Percentiles rank a stretch among this genome's conserved stretches.
Conservation (phyloP, 2,329 filamentous ascomycete genomes). For the Graphiopsis chlorocephala region DNA sequence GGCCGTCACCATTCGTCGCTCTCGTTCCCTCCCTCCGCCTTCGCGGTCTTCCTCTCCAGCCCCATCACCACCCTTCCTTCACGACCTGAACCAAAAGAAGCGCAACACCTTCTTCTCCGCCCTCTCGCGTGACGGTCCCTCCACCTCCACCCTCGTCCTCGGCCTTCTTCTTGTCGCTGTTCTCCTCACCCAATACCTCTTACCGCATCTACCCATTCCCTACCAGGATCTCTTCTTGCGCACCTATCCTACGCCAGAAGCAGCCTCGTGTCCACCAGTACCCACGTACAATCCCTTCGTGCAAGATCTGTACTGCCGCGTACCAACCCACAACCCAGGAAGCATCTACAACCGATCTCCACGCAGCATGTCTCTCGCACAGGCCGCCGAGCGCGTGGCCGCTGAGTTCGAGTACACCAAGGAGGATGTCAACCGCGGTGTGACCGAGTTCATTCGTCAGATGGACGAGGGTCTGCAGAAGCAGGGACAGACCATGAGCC, state of each 20-base stretch:
- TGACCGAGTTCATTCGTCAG: conserved; percentile 81
- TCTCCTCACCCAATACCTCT: conserved; percentile 25
- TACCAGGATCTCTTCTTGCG: conserved; percentile 22
- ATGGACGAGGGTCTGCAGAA: conserved; percentile 83
- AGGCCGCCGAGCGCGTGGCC: conserved; percentile 76
- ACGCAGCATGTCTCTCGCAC: conserved; percentile 53
- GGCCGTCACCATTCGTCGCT: conserved; percentile 15
- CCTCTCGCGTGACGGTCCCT: conserved; percentile 14
- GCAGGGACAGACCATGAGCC: conserved; percentile 78
- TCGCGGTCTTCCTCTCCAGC: conserved; percentile 15
- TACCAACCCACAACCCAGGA: conserved; percentile 28
- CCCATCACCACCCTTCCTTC: conserved; percentile 14
- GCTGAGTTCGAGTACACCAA: conserved; percentile 82
- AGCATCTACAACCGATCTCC: conserved; percentile 30
- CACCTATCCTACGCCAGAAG: conserved; percentile 20
- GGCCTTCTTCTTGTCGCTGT: conserved; percentile 24
- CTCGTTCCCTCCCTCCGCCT: conserved; percentile 13
- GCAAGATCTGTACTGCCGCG: conserved; percentile 35
- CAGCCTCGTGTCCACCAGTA: conserved; percentile 28
- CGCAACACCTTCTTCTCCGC: conserved; percentile 4
- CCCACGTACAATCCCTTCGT: conserved; percentile 34
- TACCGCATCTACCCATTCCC: conserved; percentile 22
- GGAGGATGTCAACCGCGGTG: conserved; percentile 73
- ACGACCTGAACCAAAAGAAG: conserved; percentile 8
- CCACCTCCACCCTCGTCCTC: conserved; percentile 21